A percentile compares a stretch with the other conserved stretches of the same genome.
These are phyloP conservation scores for Prunus yedoensis DNA, from an alignment of 331 rosid species.

Conservation along the genomic window DNA sequence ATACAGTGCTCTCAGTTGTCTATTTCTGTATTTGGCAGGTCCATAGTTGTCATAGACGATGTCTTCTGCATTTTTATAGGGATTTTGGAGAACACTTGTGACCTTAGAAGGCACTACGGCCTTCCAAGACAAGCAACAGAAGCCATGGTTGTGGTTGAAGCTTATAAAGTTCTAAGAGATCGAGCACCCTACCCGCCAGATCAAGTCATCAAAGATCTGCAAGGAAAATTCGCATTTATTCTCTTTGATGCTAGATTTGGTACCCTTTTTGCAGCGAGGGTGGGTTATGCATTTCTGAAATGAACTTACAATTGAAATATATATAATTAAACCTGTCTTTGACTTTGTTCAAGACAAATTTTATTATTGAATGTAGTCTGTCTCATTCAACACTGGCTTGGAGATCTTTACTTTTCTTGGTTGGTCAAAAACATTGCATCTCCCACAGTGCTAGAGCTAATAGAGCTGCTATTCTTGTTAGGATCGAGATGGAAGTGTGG, in stretches of 20 bases:
- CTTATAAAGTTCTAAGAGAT: constrained; percentile 54
- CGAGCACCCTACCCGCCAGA: constrained; percentile 69
- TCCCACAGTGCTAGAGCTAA: not conserved
- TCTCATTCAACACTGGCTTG: not conserved
- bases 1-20: not conserved
- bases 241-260: constrained; percentile 47
- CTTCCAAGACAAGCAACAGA: constrained; percentile 56
- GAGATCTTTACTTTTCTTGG: not conserved
- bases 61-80: constrained; percentile 56
- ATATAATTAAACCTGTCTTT: not conserved
- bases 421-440: not conserved
- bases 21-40: constrained; percentile 28
- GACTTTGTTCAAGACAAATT: not conserved
- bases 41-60: constrained; percentile 47
- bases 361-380: not conserved
- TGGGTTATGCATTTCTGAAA: constrained; percentile 22
- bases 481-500: constrained; percentile 58
- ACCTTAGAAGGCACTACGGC: constrained; percentile 57
- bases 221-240: constrained; percentile 56
- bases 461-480: constrained; percentile 19
- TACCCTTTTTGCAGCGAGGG: constrained; percentile 53
- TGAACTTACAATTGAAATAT: not conserved
- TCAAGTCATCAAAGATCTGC: constrained; percentile 58
- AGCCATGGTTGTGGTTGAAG: constrained; percentile 64
- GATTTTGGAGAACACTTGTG: constrained; percentile 39